phyloP scores from a whole-genome alignment of 768 basidiomycete genomes.

The Clitopilus hobsonii region DNA sequence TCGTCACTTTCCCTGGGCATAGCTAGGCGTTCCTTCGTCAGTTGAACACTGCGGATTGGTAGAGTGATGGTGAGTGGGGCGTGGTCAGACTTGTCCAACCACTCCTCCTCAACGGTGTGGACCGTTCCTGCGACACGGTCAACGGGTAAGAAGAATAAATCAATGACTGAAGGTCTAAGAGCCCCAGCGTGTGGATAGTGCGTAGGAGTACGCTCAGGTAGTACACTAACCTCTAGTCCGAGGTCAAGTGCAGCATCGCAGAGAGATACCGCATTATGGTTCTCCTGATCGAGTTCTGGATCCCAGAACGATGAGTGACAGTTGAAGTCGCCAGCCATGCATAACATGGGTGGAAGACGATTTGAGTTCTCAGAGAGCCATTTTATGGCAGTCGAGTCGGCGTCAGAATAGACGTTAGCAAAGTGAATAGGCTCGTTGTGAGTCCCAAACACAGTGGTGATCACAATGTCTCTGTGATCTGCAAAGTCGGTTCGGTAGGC shows the following conservation, averaged over 20 bases:
- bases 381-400: background rate
- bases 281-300: background rate
- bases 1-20: too few relatives aligned
- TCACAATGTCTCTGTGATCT: background rate
- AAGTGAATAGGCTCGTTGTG: background rate
- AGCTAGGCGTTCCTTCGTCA: too few relatives aligned
- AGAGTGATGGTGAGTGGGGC: too few relatives aligned
- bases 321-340: constrained; percentile 1
- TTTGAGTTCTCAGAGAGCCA: background rate
- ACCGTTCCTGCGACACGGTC: too few relatives aligned
- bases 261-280: background rate
- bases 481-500: background rate
- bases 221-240: background rate
- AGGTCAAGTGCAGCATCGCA: background rate
- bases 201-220: background rate
- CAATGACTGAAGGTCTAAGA: too few relatives aligned
- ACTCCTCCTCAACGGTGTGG: too few relatives aligned
- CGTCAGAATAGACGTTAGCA: background rate
- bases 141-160: too few relatives aligned
- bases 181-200: too few relatives aligned
- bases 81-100: too few relatives aligned
- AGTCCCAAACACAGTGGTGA: background rate
- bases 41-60: too few relatives aligned
- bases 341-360: background rate
- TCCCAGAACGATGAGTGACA: background rate